Evolutionary conservation across 106 monocot species (phyloP).

Genomic region (Platanthera guangdongensis): DNA sequence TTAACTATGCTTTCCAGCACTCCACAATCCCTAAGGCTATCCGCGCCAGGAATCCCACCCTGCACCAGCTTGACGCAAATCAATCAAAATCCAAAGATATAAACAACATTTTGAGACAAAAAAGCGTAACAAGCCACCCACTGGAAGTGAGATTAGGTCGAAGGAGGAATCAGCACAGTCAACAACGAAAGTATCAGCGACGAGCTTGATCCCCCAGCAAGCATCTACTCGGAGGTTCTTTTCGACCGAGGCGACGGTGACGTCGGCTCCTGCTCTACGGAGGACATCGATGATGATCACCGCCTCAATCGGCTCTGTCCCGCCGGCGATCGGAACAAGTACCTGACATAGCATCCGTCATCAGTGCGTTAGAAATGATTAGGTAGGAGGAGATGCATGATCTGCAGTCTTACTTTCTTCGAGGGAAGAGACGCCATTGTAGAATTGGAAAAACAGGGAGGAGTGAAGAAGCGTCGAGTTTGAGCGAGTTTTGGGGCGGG

Average conservation of each 20-base stretch:
- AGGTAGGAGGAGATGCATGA: background rate
- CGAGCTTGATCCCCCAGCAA: slow-evolving; percentile 60
- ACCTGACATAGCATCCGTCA: slow-evolving; percentile 29
- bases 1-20: slow-evolving; percentile 53
- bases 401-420: slow-evolving; percentile 1
- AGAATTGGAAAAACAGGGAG: slow-evolving; percentile 3
- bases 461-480: background rate
- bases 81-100: background rate
- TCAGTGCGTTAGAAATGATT: background rate
- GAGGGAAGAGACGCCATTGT: slow-evolving; percentile 24
- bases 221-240: slow-evolving; percentile 36
- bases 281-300: slow-evolving; percentile 75
- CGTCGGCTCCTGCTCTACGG: slow-evolving; percentile 74
- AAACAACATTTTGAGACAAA: background rate
- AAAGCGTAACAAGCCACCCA: background rate
- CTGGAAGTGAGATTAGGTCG: slow-evolving; percentile 44
- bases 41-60: slow-evolving; percentile 81
- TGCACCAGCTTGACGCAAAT: slow-evolving; percentile 10
- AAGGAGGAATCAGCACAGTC: slow-evolving; percentile 32
- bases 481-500: slow-evolving; percentile 1
- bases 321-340: slow-evolving; percentile 66
- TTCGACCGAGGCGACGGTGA: slow-evolving; percentile 72
- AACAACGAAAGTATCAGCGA: slow-evolving; percentile 67
- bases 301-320: slow-evolving; percentile 96
- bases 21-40: slow-evolving; percentile 48